Base-by-base conservation (phyloP, 768 basidiomycete genomes). In the Boletellus sp. region DNA sequence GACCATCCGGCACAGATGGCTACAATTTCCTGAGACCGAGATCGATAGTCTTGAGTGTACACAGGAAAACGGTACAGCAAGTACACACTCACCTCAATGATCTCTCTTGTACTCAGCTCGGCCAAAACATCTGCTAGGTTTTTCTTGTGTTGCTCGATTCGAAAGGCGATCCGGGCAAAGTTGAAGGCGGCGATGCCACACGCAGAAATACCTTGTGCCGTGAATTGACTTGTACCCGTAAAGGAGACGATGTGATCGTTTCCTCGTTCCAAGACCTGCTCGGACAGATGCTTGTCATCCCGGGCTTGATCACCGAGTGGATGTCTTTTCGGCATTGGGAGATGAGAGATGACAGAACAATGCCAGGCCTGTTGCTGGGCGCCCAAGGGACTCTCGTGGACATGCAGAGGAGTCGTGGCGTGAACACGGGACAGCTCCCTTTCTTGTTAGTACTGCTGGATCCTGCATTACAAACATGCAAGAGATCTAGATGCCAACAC, bases 171-270 rank as follows among this genome's bases (percentile, higher is more conserved):
- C 45, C 82, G 72, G 11, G 78, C 80, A 52, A 81, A 84, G 59
- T 86, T 85, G 59, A 86, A 64, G 2, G 80, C 78, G 20, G 85
- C 84, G 22, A 87, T 71, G 16, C 85, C 85, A 52, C 84, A 87
- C 3, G 83, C 75, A 36, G 84, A 78, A 26, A 68, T 56, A 3
- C 66, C 64, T 22, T 52, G 66, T 11, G 73, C 70, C n/a, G 65
- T 66, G 51, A 84, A 86, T 54, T 85, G 84, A 39, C 83, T 78
- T 12, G 78, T 74, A 16, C 81, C 78, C 6, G 58, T 63, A 52
- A 76, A 73, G 2, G 76, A 78, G 34, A 78, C 70, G 32, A 78
- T 67, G 34, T 63, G 59, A 50, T 72, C 70, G 26, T 66, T 66
- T 40, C 69, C 70, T 6, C 49, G 34, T 12, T 42, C 45, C 16